phyloP scores from a whole-genome alignment of 2,329 filamentous ascomycete genomes.

The Trichoderma brevicompactum region DNA sequence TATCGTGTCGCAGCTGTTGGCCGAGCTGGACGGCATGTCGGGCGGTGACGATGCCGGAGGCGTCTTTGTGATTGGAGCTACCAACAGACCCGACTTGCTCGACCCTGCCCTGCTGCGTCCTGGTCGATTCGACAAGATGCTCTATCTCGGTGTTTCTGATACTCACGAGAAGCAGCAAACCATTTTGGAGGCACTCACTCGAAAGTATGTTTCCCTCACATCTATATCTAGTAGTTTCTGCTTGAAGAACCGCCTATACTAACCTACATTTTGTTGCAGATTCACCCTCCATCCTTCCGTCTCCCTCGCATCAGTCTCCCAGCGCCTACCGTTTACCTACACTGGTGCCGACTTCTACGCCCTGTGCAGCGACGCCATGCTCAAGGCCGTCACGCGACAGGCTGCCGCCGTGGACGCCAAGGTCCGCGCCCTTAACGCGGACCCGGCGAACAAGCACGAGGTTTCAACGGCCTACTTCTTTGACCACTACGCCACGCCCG shows the following conservation, averaged over 20 bases:
- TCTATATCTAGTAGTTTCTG: too few relatives aligned
- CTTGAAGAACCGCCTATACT: neutral
- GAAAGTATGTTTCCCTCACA: slow-evolving; percentile 67
- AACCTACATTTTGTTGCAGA: slow-evolving; percentile 48
- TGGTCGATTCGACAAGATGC: slow-evolving; percentile 96
- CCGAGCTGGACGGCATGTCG: slow-evolving; percentile 97
- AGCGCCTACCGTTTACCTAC: slow-evolving; percentile 88
- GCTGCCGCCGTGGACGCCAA: slow-evolving; percentile 82
- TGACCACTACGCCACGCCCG: slow-evolving; percentile 82
- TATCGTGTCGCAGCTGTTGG: slow-evolving; percentile 91
- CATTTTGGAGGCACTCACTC: slow-evolving; percentile 89
- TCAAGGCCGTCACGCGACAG: slow-evolving; percentile 94
- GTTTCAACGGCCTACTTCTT: slow-evolving; percentile 94
- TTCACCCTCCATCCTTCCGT: slow-evolving; percentile 83
- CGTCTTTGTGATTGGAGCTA: slow-evolving; percentile 96
- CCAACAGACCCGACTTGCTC: slow-evolving; percentile 89
- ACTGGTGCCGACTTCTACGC: slow-evolving; percentile 98
- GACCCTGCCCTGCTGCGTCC: slow-evolving; percentile 88
- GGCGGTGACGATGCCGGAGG: slow-evolving; percentile 83
- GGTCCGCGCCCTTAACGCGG: slow-evolving; percentile 69
- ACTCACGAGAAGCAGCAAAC: slow-evolving; percentile 95
- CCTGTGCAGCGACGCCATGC: slow-evolving; percentile 96
- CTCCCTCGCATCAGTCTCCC: slow-evolving; percentile 74
- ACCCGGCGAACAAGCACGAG: slow-evolving; percentile 44
- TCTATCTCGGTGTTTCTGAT: slow-evolving; percentile 94